phyloP scores from a whole-genome alignment of 2,329 filamentous ascomycete species.

The Arthrobotrys entomopaga region DNA sequence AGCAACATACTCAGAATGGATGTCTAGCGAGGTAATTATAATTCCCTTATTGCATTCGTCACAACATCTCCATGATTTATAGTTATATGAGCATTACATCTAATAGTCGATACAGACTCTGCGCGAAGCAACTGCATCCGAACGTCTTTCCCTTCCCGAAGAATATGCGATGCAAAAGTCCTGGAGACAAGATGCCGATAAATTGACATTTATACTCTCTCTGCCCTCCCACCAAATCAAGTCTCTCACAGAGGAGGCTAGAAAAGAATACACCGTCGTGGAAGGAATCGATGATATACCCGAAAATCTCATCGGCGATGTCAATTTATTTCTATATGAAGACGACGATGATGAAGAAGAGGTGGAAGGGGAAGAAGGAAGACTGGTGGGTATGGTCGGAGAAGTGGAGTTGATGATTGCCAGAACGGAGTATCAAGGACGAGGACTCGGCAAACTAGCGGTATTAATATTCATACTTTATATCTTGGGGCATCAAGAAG shows the following conservation, averaged over 20 bases:
- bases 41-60: too few relatives aligned
- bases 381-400: slow-evolving; percentile 63
- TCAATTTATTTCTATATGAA: slow-evolving; percentile 79
- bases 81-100: not conserved
- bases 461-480: slow-evolving; percentile 77
- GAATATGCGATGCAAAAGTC: slow-evolving; percentile 91
- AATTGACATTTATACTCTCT: slow-evolving; percentile 91
- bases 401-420: slow-evolving; percentile 93
- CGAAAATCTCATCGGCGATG: slow-evolving; percentile 74
- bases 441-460: slow-evolving; percentile 73
- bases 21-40: slow-evolving; percentile 43
- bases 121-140: slow-evolving; percentile 85
- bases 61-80: not conserved
- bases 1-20: slow-evolving; percentile 51
- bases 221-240: slow-evolving; percentile 61
- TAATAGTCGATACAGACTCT: slow-evolving; percentile 68
- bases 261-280: slow-evolving; percentile 8
- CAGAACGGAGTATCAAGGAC: slow-evolving; percentile 67
- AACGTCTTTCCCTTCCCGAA: slow-evolving; percentile 79
- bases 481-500: slow-evolving; percentile 62
- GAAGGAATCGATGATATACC: slow-evolving; percentile 66
- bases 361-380: slow-evolving; percentile 58
- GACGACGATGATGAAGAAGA: slow-evolving; percentile 58
- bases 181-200: slow-evolving; percentile 84
- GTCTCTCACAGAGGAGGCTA: slow-evolving; percentile 7